Base-by-base conservation (phyloP, 306 rosid species). In the Cucurbita pepo region DNA sequence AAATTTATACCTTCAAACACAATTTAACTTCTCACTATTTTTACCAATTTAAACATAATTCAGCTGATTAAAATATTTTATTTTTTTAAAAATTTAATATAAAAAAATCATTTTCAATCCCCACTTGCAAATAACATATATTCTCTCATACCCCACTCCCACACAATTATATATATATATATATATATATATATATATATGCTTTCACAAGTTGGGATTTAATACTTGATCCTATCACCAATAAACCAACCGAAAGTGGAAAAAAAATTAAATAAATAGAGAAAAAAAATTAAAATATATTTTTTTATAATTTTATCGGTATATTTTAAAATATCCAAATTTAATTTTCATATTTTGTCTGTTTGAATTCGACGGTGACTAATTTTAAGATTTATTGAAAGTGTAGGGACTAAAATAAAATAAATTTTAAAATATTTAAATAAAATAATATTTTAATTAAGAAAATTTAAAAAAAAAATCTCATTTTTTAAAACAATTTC, bases 401-500 rank as follows among this genome's bases (percentile, higher is more conserved):
- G 14, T 10, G 3, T 10, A 2, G 34, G 3, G 3, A 30, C 0
- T 30, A 30, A 30, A 30, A 30, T 30, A 3, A 40, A 40, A 40
- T 45, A 4, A 45, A 45, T 2, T 4, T 45, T 1, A 45, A 45
- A 45, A 45, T 45, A 10, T 10, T 9, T 3, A 2, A 0, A 45
- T 45, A 45, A 45, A 45, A 10, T 45, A 2, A 45, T 10, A 45
- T 56, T 56, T 8, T 1, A 1, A 56, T 4, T 0, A 9, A 0
- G 0, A 59, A 75, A 25, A 65, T 48, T 21, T 21, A 21, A 21
- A 21, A 21, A 82, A 57, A 78, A 57, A 38, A 70, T 77, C 51
- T 76, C 69, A 69, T 13, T 76, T 79, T 75, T 74, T 80, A 76
- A 58, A 58, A 25, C 21, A 37, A 41, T 71, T 40, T 10, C 72